A percentile compares a stretch with the other conserved stretches of the same genome.
Conservation (phyloP, 2,329 filamentous ascomycete genomes). For the Alternaria dauci region DNA sequence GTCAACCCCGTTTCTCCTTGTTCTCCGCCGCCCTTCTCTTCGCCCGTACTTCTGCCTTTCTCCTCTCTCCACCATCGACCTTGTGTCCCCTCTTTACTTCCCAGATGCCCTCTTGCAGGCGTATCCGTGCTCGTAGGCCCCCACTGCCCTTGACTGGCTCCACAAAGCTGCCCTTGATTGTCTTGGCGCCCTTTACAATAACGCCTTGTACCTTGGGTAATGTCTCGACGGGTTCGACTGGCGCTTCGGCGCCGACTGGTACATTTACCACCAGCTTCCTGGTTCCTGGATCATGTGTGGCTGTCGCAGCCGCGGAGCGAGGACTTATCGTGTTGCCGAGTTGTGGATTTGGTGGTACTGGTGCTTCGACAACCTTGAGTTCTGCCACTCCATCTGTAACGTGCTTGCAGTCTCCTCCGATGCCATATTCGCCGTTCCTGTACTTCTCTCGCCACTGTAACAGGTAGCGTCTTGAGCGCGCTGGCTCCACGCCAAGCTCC, state of each 20-base stretch:
- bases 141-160: slow-evolving; percentile 69
- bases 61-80: slow-evolving; percentile 95
- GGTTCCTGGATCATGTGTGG: slow-evolving; percentile 63
- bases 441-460: slow-evolving; percentile 89
- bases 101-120: slow-evolving; percentile 88
- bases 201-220: slow-evolving; percentile 69
- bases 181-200: slow-evolving; percentile 71
- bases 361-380: slow-evolving; percentile 66
- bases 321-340: slow-evolving; percentile 34
- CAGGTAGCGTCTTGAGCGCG: slow-evolving; percentile 82
- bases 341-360: slow-evolving; percentile 46
- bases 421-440: slow-evolving; percentile 76
- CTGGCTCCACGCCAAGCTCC: slow-evolving; percentile 83
- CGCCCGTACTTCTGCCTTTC: slow-evolving; percentile 83
- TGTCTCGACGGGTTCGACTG: slow-evolving; percentile 54
- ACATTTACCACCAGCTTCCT: slow-evolving; percentile 69
- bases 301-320: slow-evolving; percentile 54
- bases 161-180: slow-evolving; percentile 78
- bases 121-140: slow-evolving; percentile 70
- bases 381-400: slow-evolving; percentile 69
- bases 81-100: slow-evolving; percentile 86
- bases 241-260: slow-evolving; percentile 52
- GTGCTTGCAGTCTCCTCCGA: slow-evolving; percentile 81
- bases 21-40: slow-evolving; percentile 84
- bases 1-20: slow-evolving; percentile 66